Evolutionary conservation across 768 basidiomycete species (phyloP), one percentile per base, ranked within the genome.

Genomic region (Cubamyces lactineus): DNA sequence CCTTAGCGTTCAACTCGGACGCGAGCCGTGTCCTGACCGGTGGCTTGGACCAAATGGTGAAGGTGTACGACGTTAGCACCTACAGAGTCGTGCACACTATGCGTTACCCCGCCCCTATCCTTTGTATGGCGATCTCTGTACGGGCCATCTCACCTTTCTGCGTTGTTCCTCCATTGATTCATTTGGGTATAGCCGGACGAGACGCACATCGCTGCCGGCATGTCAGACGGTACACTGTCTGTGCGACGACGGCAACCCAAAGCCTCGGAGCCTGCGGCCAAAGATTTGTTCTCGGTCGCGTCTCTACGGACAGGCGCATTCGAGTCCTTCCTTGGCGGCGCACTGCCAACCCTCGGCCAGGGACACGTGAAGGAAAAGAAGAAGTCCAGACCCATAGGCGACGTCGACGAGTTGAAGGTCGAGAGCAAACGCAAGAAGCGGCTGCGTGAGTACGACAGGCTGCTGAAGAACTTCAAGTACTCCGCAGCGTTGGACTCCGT

Each of bases 81-180:
- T 98, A 96, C 80, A 91, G 92, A 70, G 97, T 99, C 39, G 87
- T 97, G 15, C 97, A 99, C 70, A 98, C 97, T 4, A 98, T 99
- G 94, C 88, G 97, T 47, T 98, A 98, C 75, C 92, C 96, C 5
- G 94, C 95, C 5, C 93, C 95, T 5, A 76, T 99, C 1, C 80
- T 99, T 17, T 93, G 89, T 70, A 79, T 98, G 45, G 94, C 95
- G 16, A 82, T 98, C 48, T 98, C 96, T 61, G 96, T 96, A 75
- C 69, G 88, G 80, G 6, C 41, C 26, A 38, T 2, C n/a, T 54
- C 21, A 40, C 51, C 21, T 21, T 21, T 23, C n/a, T 24, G 8
- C 13, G 30, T 15, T 3, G 16, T 19, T 7, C 12, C 8, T 13
- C 41, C 17, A 24, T 55, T 2, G 56, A 38, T 48, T 21, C 26